Evolutionary conservation across 2,329 filamentous ascomycete genomes (phyloP), one percentile per base, ranked within the genome.

Genomic region (Fusarium zealandicum): DNA sequence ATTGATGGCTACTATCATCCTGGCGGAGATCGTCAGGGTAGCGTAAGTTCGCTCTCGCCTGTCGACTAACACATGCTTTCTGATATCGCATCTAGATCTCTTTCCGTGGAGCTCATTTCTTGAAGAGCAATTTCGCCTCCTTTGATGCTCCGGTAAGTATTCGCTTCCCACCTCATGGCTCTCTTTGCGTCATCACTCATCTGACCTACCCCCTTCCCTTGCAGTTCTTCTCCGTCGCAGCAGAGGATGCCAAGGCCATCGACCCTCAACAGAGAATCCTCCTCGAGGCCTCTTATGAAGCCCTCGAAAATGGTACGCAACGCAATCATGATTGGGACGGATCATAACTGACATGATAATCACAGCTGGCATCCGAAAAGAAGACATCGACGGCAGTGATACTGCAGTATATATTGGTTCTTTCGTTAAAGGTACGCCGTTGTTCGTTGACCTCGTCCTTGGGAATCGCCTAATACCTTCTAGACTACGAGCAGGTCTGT

Each of bases 1-100:
- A 75, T 79, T 28, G 72, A 78, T 12, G 78, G 78, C n/a, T 83
- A 81, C 63, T 81, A 79, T 57, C 82, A 85, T 61, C 81, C 81
- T 0, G 77, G 80, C 16, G 76, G 75, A 6, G 75, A 78, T 38
- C 73, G 79, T 7, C 76, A 80, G 51, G 80, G 80, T 32, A 78
- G 76, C 58, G 80, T 82, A 65, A 64, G 78, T 65, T 14, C 63
- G 12, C 28, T 52, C 11, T 2, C 8, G 25, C 28, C 35, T 3
- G 4, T 17, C 51, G 22, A 25, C 3, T 28, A 11, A 9, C 11
- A 4, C n/a, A 9, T n/a, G 8, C 13, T 28, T 27, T 28, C 54
- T 67, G 31, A 67, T 37, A 6, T 10, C 28, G 30, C 20, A 16
- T 33, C 6, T 20, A 79, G 78, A 77, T 80, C 12, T 75, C 75